Base-by-base conservation (phyloP, 1,139 yeast genomes). In the Sporopachydermia cereana region DNA sequence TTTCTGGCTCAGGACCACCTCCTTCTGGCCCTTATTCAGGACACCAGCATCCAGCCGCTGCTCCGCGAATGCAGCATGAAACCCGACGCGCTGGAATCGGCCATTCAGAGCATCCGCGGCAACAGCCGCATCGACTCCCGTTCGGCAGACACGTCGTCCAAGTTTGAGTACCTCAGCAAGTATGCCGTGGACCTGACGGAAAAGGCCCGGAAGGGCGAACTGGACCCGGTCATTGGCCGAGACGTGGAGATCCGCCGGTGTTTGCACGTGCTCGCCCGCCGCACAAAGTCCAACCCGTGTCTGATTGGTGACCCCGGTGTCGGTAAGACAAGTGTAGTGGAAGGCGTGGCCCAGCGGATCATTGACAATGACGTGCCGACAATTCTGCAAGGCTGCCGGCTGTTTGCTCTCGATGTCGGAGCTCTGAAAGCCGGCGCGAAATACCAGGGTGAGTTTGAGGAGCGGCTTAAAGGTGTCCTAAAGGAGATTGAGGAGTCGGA, bases 291-390 rank as follows among this genome's bases (percentile, higher is more conserved):
- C 2, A 93, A 93, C 59, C 95, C 98, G 14, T 91, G 95, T 53
- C 69, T 91, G 53, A 86, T 91, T 57, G 99, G 99, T 72, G 97
- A 91, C 58, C 96, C 98, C 29, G 99, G 99, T 76, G 96, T 91
- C 45, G 99, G 99, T 72, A 91, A 91, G 67, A 93, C 98, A 34
- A 84, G 95, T 20, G 89, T 91, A 56, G 95, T 89, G 44, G 99
- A 91, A 69, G 98, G 98, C 54, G 96, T 91, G 48, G 97, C 98
- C 16, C 97, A 91, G 66, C 76, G 98, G 67, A 88, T 91, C 52
- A 80, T 91, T 50, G 96, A 91, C 58, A 86, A 85, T 49, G 99
- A 91, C 64, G 95, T 93, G 17, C 98, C 98, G 41, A 76, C 79
- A 43, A 84, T 89, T 50, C 72, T 91, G 55, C 82, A 85, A 46